Base-by-base conservation (phyloP, 345 rosid species). In the Populus deltoides region DNA sequence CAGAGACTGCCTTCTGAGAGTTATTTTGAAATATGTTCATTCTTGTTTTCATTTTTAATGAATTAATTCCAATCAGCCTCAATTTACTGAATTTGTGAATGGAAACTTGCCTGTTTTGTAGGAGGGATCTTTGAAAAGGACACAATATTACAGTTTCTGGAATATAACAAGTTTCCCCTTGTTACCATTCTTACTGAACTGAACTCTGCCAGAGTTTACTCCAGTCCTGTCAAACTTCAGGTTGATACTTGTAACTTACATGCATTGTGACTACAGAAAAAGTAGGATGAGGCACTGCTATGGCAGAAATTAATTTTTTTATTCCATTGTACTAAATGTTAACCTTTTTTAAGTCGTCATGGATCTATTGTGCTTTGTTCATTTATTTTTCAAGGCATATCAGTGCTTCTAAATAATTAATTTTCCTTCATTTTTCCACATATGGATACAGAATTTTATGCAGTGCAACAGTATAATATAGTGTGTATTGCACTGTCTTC, bases 151-250 rank as follows among this genome's bases (percentile, higher is more conserved):
- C 85, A 90, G 81, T 92, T 92, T 89, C 39, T 94, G 83, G 86
- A 87, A 76, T 70, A 79, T 69, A 89, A 89, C 89, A 94, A 91
- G 88, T 94, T 91, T 79, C 97, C 98, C 2, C 78, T 94, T 81
- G 87, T 93, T 66, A 93, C 93, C 78, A 89, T 77, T 85, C 76
- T 94, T 83, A 91, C 89, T 69, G 97, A 93, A 74, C 84, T 88
- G 47, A 94, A 90, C 78, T 89, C 93, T 49, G 83, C 70, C 81
- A 88, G 86, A 86, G 97, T 91, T 71, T 88, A 90, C 88, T 89
- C 97, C 8, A 90, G 92, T 83, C 90, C 93, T 47, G 61, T 89
- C 68, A 91, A 90, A 82, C 93, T 87, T 85, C 97, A 94, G 97
- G 98, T 94, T 65, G 33, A 51, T 63, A 66, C 77, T 72, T 75